A percentile compares a stretch with the other conserved stretches of the same genome.
These are phyloP conservation scores for Populus pruinosa DNA, from an alignment of 345 rosid genomes.

Conservation along the genomic window DNA sequence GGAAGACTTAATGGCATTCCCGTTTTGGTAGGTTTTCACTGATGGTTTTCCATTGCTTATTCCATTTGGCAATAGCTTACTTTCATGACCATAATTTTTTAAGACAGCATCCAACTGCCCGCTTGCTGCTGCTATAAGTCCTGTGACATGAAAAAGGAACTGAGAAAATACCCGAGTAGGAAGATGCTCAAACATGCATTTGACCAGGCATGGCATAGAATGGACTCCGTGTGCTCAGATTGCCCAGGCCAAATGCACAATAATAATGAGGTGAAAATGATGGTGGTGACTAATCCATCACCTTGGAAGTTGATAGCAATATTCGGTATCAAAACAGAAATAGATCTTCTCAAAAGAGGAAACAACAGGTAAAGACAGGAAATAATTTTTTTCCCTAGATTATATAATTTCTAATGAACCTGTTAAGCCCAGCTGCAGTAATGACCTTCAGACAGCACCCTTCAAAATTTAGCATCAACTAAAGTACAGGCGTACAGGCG, in stretches of 20 bases:
- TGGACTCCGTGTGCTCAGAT: not conserved
- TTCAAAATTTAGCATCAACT: not conserved
- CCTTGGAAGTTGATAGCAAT: not conserved
- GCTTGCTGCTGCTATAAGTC: conserved; percentile 66
- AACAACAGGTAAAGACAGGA: not conserved
- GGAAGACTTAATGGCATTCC: conserved; percentile 28
- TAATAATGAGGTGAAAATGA: not conserved
- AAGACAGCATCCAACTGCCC: conserved; percentile 51
- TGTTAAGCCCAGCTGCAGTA: not conserved
- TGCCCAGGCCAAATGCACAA: not conserved
- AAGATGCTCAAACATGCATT: not conserved
- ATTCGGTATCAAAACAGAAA: not conserved
- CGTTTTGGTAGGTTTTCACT: conserved; percentile 44
- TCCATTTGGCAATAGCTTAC: conserved; percentile 39
- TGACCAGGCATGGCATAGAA: not conserved
- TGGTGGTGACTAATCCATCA: not conserved
- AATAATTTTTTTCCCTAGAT: not conserved
- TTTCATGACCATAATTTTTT: conserved; percentile 30
- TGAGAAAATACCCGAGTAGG: not conserved
- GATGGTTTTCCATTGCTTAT: conserved; percentile 37
- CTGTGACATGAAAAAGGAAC: conserved; percentile 27
- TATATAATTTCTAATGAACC: not conserved
- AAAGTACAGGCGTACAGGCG: not conserved
- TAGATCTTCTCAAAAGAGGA: not conserved
- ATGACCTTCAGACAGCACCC: not conserved